Evolutionary conservation across 2,329 filamentous ascomycete genomes (phyloP).

Genomic region (Zymoseptoria ardabiliae): DNA sequence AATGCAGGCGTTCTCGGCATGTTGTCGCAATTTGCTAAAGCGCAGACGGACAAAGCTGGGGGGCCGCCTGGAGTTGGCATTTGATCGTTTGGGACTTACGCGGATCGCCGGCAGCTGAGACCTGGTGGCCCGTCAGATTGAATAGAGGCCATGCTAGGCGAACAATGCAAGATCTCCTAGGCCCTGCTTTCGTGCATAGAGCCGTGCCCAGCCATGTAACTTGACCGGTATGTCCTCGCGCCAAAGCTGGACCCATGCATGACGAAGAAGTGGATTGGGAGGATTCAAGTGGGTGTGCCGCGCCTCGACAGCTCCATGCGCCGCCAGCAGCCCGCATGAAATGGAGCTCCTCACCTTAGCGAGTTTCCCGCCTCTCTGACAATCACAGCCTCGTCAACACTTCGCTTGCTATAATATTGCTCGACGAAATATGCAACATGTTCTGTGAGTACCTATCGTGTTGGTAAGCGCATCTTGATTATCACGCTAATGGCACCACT

Average conservation of each 20-base stretch:
- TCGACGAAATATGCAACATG: not conserved
- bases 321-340: not conserved
- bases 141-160: too few species aligned
- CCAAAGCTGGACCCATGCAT: not conserved
- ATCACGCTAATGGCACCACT: not conserved
- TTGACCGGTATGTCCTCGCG: not conserved
- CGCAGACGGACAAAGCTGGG: constrained; percentile 43
- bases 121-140: too few species aligned
- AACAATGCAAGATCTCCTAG: too few species aligned
- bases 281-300: not conserved
- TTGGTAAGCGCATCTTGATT: not conserved
- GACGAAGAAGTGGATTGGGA: not conserved
- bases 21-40: constrained; percentile 60
- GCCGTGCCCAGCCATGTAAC: not conserved
- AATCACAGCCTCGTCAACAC: not conserved
- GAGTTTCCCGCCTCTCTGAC: not conserved
- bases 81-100: constrained; percentile 2
- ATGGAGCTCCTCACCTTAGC: not conserved
- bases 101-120: not conserved
- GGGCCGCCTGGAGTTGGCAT: constrained; percentile 14
- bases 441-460: not conserved
- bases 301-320: not conserved
- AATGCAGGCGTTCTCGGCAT: constrained; percentile 56
- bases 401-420: not conserved
- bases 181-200: not conserved